Base-by-base conservation (phyloP, 2,329 filamentous ascomycete genomes). In the Fusarium chuoi region DNA sequence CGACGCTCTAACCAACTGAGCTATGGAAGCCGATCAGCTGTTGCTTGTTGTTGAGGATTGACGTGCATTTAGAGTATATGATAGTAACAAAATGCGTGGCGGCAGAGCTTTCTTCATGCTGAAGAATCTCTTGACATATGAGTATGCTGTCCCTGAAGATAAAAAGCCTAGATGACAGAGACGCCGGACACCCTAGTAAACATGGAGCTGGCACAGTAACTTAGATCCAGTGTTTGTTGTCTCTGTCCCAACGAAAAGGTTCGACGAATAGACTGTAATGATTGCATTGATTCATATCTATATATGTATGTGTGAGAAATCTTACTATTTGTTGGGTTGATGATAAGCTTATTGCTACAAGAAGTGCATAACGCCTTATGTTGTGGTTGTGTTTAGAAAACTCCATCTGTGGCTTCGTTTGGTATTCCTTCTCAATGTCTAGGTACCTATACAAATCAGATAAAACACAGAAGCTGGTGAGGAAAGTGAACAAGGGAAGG, bases 1-100 rank as follows among this genome's bases (percentile, higher is more conserved):
- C 75, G 75, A 77, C 73, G 75, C 75, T 77, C 75, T 77, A 77
- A 77, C 75, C 75, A 77, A 77, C 75, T 77, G 75, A 77, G 75
- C 75, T 77, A 77, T 74, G 75, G 75, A 77, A 77, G 75, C 75
- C 75, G 66, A 74, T 71, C 70, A 74, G 62, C 62, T 69, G 48
- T 59, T 55, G 20, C 58, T 68, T 66, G 26, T 33, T 42, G 52
- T 68, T 73, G 22, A 14, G 30, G 9, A 5, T 0, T 15, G 3
- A 33, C 1, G 2, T 0, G 2, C 1, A 24, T 13, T n/a, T 1
- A 4, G 4, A 9, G 1, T 12, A 13, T 38, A 63, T 22, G 0
- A 1, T 2, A 10, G 12, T n/a, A 12, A 12, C 8, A 13, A 2
- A 10, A 10, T 3, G 1, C 4, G 17, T 24, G n/a, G 17, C 22